Base-by-base conservation (phyloP, 2,329 filamentous ascomycete genomes). In the Alternaria viburni region DNA sequence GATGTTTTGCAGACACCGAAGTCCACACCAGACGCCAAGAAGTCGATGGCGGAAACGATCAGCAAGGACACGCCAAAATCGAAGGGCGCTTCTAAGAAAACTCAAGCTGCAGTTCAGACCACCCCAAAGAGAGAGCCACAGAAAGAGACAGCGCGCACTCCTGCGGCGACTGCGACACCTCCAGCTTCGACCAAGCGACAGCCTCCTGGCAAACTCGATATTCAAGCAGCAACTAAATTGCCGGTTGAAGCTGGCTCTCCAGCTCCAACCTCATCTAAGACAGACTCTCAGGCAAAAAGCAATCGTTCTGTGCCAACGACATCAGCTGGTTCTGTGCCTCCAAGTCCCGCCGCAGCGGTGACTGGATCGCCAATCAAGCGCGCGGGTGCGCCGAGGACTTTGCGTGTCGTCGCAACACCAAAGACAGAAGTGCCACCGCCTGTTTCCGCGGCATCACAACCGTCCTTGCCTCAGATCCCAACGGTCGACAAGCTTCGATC, bases 321-420 rank as follows among this genome's bases (percentile, higher is more conserved):
- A 5, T 81, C 82, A 19, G 85, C 84, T 78, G 81, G 82, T 11
- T 82, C 86, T 17, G 81, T 83, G 10, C 80, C 82, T 17, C 81
- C 85, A 30, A 86, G 85, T 6, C 81, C 85, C 2, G 85, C 86
- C 45, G 86, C 88, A 15, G 87, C 87, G 0, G 73, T 74, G 17
- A 80, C 78, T 6, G 78, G 79, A 5, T 83, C 82, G 5, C 81
- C 83, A 5, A 73, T 81, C 23, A 80, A 81, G 64, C 81, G 81
- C 54, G 66, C 76, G 52, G 69, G 68, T 17, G 80, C 83, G 5
- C 86, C 90, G 0, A 90, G 90, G 74, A 92, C 90, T 1, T 78
- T 93, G 36, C 86, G 91, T n/a, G 84, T 93, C 8, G 83, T 91
- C n/a, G 83, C 89, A 19, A 89, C 88, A 0, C 86, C 89, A 1